Conservation (phyloP, 306 rosid genomes). For the Canavalia ensiformis region DNA sequence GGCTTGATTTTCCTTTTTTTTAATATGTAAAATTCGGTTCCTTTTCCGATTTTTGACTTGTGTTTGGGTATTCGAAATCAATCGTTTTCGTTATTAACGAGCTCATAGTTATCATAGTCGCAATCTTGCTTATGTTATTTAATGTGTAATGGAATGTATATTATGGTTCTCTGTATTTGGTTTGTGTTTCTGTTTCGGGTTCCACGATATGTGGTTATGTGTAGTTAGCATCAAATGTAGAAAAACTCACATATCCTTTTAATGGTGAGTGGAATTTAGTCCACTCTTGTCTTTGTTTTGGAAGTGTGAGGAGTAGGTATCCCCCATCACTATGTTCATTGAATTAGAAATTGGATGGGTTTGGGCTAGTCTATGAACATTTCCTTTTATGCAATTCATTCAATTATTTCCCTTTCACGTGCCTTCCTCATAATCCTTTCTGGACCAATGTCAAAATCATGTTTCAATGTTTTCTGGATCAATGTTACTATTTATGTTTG, state of each 20-base stretch:
- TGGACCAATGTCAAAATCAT: conserved; percentile 44
- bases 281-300: conserved; percentile 26
- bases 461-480: conserved; percentile 42
- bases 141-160: conserved; percentile 16
- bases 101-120: conserved; percentile 26
- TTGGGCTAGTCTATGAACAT: conserved; percentile 2
- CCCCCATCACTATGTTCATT: conserved; percentile 19
- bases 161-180: conserved; percentile 33
- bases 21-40: background rate
- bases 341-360: conserved; percentile 27
- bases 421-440: conserved; percentile 38
- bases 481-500: conserved; percentile 41
- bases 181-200: conserved; percentile 16
- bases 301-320: background rate
- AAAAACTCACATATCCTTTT: background rate
- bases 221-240: conserved; percentile 31
- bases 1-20: conserved; percentile 18
- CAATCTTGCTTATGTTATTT: background rate
- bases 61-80: conserved; percentile 26
- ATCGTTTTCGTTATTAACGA: conserved; percentile 37
- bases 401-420: conserved; percentile 46
- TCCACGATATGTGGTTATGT: conserved; percentile 2
- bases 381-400: conserved; percentile 42
- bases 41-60: conserved; percentile 40
- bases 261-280: conserved; percentile 34